These are phyloP conservation scores for Strobilomyces confusus DNA, from an alignment of 768 basidiomycete genomes.

Conservation along the genomic window DNA sequence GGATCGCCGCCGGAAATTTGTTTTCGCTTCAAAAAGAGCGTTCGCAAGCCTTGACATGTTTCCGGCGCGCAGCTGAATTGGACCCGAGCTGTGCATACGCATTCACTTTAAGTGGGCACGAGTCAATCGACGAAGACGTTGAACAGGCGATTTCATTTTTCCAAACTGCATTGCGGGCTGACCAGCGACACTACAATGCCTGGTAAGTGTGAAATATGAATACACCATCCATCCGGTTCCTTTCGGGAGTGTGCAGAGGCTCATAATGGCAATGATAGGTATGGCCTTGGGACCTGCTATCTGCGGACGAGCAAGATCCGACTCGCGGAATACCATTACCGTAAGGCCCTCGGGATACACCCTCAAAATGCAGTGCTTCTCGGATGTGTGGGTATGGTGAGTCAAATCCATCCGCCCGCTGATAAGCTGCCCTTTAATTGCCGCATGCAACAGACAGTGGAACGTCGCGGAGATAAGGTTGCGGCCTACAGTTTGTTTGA, in stretches of 20 bases:
- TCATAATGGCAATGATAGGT: slow-evolving; percentile 56
- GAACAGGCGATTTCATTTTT: slow-evolving; percentile 91
- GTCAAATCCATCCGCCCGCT: slow-evolving; percentile 32
- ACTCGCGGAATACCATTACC: slow-evolving; percentile 95
- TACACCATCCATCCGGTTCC: background rate
- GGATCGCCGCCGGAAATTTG: slow-evolving; percentile 96
- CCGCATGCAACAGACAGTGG: slow-evolving; percentile 64
- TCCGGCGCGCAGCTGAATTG: slow-evolving; percentile 84
- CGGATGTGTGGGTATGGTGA: slow-evolving; percentile 93
- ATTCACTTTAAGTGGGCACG: slow-evolving; percentile 94
- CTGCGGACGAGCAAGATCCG: slow-evolving; percentile 90
- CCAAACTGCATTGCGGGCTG: slow-evolving; percentile 85
- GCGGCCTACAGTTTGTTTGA: slow-evolving; percentile 79
- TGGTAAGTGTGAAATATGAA: slow-evolving; percentile 59
- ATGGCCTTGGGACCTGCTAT: slow-evolving; percentile 97
- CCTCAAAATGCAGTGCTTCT: slow-evolving; percentile 93
- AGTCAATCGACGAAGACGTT: slow-evolving; percentile 93
- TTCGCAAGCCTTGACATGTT: slow-evolving; percentile 89
- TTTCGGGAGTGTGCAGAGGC: slow-evolving; percentile 4
- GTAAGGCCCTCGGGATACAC: slow-evolving; percentile 88
- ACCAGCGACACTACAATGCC: slow-evolving; percentile 94
- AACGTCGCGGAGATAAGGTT: slow-evolving; percentile 74
- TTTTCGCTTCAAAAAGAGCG: slow-evolving; percentile 96
- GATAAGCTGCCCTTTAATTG: slow-evolving; percentile 21
- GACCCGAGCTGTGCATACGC: slow-evolving; percentile 92